A percentile compares a stretch with the other conserved stretches of the same genome.
Evolutionary conservation across 345 rosid genomes (phyloP).

Genomic region (Leavenworthia alabamica): DNA sequence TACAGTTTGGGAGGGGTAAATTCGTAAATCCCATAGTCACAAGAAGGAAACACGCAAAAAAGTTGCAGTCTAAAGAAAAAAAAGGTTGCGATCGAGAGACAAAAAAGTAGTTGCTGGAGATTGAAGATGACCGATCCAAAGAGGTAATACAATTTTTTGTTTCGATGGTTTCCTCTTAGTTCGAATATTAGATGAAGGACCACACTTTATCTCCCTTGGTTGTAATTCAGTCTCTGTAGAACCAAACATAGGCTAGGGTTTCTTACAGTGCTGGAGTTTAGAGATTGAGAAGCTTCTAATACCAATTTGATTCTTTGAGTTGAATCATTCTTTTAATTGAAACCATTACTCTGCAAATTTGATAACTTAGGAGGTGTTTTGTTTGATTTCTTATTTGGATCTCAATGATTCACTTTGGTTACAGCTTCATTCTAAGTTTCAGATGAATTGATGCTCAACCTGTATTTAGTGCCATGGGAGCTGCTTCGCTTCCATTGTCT

Average conservation of each 20-base stretch:
- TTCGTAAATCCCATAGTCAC: not conserved
- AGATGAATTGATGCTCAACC: not conserved
- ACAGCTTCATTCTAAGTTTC: not conserved
- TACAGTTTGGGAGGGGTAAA: not conserved
- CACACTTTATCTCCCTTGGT: not conserved
- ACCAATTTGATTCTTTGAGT: not conserved
- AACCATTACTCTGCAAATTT: not conserved
- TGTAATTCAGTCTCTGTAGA: not conserved
- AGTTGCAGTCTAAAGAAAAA: not conserved
- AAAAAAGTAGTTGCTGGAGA: slow-evolving; percentile 1
- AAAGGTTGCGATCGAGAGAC: slow-evolving; percentile 7
- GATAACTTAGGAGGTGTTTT: not conserved
- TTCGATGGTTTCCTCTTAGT: not conserved
- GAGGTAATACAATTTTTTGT: not conserved
- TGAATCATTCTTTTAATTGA: not conserved
- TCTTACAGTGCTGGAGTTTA: not conserved
- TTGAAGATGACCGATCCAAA: slow-evolving; percentile 27
- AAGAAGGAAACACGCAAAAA: not conserved
- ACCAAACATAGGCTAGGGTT: slow-evolving; percentile 17
- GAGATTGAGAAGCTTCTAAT: not conserved
- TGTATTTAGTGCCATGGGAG: not conserved
- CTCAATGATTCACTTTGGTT: no score
- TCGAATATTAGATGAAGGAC: not conserved
- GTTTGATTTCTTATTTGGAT: no score
- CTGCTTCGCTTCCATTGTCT: not conserved